Conservation (phyloP, 148 eudicot genomes). For the Chenopodium album region DNA sequence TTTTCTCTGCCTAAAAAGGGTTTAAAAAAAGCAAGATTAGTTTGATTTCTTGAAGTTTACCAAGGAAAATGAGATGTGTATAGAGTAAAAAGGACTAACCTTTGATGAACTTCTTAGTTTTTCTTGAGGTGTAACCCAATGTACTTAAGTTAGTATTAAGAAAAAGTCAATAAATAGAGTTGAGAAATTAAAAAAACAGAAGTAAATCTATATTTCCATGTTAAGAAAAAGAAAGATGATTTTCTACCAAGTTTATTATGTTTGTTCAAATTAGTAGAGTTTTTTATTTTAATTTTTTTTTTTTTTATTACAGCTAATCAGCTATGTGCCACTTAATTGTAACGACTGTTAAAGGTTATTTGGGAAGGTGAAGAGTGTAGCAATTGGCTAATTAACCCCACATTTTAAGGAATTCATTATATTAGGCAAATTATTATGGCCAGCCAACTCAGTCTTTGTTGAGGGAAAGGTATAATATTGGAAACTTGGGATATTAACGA, state of each 20-base stretch:
- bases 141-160: too few relatives aligned
- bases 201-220: constrained; percentile 8
- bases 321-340: neutral
- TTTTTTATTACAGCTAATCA: constrained; percentile 4
- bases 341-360: constrained; percentile 4
- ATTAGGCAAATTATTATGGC: constrained; percentile 6
- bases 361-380: constrained; percentile 13
- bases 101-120: neutral
- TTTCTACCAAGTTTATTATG: neutral
- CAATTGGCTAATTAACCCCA: constrained; percentile 20
- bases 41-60: neutral
- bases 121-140: neutral
- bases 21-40: neutral
- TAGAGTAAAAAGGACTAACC: neutral
- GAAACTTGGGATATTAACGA: too few relatives aligned
- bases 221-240: neutral
- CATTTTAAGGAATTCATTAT: constrained; percentile 16
- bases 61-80: neutral
- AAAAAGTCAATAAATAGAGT: neutral
- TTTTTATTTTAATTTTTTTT: neutral
- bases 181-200: neutral
- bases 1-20: neutral
- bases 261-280: neutral
- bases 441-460: neutral
- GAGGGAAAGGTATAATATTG: neutral